Percentiles rank a stretch among this genome's conserved stretches.
Evolutionary conservation across 2,329 filamentous ascomycete genomes (phyloP).

Genomic region (Ascocoryne sarcoides): DNA sequence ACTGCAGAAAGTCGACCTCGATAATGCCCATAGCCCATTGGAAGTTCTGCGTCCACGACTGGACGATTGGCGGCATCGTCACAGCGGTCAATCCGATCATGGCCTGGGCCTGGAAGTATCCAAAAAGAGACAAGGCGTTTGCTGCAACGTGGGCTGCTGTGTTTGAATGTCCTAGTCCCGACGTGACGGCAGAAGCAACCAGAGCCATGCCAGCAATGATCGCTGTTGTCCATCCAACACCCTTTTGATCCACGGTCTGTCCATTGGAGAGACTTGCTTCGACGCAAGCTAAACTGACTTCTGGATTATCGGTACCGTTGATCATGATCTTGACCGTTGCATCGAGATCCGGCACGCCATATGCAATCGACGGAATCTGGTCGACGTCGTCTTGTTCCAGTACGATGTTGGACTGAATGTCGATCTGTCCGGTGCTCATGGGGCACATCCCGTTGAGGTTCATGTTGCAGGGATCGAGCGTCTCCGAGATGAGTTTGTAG

Average conservation of each 20-base stretch:
- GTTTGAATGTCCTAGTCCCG: constrained; percentile 84
- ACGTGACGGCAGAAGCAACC: constrained; percentile 78
- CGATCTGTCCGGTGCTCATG: constrained; percentile 78
- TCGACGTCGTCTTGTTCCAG: constrained; percentile 48
- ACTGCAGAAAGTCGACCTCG: constrained; percentile 75
- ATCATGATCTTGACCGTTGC: constrained; percentile 76
- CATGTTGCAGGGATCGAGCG: constrained; percentile 66
- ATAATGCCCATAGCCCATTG: constrained; percentile 98
- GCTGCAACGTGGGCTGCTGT: constrained; percentile 90
- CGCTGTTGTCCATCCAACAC: constrained; percentile 83
- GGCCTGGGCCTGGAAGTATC: constrained; percentile 90
- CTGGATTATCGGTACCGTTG: constrained; percentile 51
- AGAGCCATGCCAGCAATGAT: constrained; percentile 79
- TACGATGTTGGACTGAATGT: constrained; percentile 62
- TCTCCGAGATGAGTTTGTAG: constrained; percentile 57
- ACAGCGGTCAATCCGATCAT: constrained; percentile 82
- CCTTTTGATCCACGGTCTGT: constrained; percentile 81
- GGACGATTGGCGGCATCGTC: constrained; percentile 74
- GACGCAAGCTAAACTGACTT: constrained; percentile 68
- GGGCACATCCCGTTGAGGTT: constrained; percentile 73
- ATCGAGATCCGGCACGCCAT: constrained; percentile 84
- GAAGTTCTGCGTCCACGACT: constrained; percentile 94
- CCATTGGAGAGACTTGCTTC: constrained; percentile 84
- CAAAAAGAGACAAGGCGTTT: constrained; percentile 87
- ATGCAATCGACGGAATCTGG: constrained; percentile 74